Conservation (phyloP, 768 basidiomycete species). For the Suillus placidus region DNA sequence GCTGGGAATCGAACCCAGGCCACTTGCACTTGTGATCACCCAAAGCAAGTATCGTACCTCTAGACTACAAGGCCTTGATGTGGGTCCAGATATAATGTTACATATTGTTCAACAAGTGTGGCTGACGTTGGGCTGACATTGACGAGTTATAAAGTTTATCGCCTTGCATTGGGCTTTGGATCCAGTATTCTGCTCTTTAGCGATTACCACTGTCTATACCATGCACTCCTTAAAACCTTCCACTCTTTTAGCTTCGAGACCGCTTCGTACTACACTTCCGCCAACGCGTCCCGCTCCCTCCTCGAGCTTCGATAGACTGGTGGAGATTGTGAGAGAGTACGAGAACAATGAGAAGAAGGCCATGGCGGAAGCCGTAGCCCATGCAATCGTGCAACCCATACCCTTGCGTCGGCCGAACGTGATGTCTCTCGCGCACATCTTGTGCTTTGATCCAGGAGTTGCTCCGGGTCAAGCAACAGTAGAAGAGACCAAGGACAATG, state of each 20-base stretch:
- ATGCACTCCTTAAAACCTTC: not conserved
- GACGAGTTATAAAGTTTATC: not conserved
- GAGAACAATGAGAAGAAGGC: not conserved
- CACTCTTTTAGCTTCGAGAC: not conserved
- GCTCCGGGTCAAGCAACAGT: not conserved
- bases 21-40: conserved; percentile 36
- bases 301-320: not conserved
- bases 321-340: not conserved
- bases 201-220: not conserved
- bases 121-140: conserved; percentile 3
- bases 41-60: conserved; percentile 41
- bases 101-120: not conserved
- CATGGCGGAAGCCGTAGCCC: not conserved
- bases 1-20: conserved; percentile 45
- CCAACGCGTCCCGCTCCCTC: not conserved
- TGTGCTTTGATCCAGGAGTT: not conserved
- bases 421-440: conserved; percentile 13
- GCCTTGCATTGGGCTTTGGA: not conserved
- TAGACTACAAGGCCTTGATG: conserved; percentile 35
- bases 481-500: not conserved
- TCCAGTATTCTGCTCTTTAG: not conserved
- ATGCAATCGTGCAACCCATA: not conserved
- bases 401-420: conserved; percentile 10
- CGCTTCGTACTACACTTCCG: not conserved
- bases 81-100: not conserved